These are phyloP conservation scores for Taiozyma onychis DNA, from an alignment of 1,139 yeast species.

Conservation along the genomic window DNA sequence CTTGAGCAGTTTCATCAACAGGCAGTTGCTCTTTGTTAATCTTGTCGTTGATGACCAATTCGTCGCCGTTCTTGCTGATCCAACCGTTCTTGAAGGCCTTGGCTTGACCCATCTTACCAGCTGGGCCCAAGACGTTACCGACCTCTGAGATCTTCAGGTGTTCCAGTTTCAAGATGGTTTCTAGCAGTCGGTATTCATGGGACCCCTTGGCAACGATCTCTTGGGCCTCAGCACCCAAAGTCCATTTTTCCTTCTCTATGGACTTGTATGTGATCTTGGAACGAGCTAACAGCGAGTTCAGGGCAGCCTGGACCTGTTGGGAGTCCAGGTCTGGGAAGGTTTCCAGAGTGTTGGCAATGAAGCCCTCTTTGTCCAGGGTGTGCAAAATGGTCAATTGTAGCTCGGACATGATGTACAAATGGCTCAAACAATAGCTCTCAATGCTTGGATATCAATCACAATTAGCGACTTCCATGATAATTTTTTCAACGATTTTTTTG, in stretches of 20 bases:
- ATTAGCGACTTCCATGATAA: neutral
- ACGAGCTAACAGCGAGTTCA: constrained; percentile 82
- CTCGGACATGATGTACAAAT: constrained; percentile 27
- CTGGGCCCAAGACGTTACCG: constrained; percentile 65
- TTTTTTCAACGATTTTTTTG: neutral
- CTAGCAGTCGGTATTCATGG: constrained; percentile 81
- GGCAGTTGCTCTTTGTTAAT: constrained; percentile 39
- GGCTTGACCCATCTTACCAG: constrained; percentile 92
- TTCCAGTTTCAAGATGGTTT: constrained; percentile 68
- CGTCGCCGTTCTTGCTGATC: constrained; percentile 85
- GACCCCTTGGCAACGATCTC: constrained; percentile 78
- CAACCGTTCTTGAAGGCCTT: constrained; percentile 98
- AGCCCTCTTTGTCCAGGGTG: constrained; percentile 53
- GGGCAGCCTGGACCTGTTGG: constrained; percentile 62
- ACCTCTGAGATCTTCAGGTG: constrained; percentile 84
- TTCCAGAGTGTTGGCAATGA: constrained; percentile 58
- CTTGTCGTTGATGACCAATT: constrained; percentile 51
- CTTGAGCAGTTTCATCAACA: constrained; percentile 60
- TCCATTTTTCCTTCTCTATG: constrained; percentile 72
- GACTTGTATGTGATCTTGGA: constrained; percentile 72
- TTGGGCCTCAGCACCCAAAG: constrained; percentile 74
- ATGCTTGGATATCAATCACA: neutral
- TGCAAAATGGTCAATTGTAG: constrained; percentile 45
- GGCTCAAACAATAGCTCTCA: neutral
- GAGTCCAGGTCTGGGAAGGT: constrained; percentile 49